A percentile compares a stretch with the other conserved stretches of the same genome.
These are phyloP conservation scores for Fusarium nurragi DNA, from an alignment of 2,329 filamentous ascomycete species.

Conservation along the genomic window DNA sequence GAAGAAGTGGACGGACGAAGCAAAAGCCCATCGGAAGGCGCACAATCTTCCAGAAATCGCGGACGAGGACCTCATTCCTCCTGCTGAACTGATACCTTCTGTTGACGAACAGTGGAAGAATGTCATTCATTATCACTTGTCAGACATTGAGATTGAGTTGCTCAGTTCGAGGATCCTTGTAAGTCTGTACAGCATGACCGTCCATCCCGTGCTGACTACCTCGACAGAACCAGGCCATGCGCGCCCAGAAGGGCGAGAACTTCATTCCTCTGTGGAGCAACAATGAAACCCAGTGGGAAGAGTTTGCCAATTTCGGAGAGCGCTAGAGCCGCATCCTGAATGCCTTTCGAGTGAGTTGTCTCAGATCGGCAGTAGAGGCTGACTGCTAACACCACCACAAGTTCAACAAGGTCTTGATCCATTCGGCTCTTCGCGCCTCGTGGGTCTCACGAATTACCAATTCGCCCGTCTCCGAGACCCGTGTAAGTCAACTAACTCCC, in stretches of 20 bases:
- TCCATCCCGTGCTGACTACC: not conserved
- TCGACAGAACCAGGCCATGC: conserved; percentile 24
- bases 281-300: conserved; percentile 39
- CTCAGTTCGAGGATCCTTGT: conserved; percentile 34
- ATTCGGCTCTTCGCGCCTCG: conserved; percentile 36
- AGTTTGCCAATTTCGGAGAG: conserved; percentile 38
- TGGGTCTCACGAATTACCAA: conserved; percentile 39
- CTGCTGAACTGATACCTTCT: conserved; percentile 20
- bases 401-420: conserved; percentile 40
- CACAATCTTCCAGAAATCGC: conserved; percentile 2
- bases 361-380: too few species aligned
- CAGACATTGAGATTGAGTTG: conserved; percentile 38
- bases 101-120: conserved; percentile 35
- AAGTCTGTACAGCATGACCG: not conserved
- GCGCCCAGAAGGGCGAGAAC: conserved; percentile 33
- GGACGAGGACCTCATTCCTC: conserved; percentile 28
- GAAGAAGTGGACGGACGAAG: conserved; percentile 21
- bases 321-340: conserved; percentile 39
- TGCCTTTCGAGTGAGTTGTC: conserved; percentile 30
- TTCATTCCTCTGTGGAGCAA: conserved; percentile 37
- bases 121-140: conserved; percentile 28
- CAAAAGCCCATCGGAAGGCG: not conserved
- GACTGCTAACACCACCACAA: not conserved
- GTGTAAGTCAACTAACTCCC: conserved; percentile 12
- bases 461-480: conserved; percentile 31